Evolutionary conservation across 768 basidiomycete species (phyloP).

Genomic region (Mrakia frigida): DNA sequence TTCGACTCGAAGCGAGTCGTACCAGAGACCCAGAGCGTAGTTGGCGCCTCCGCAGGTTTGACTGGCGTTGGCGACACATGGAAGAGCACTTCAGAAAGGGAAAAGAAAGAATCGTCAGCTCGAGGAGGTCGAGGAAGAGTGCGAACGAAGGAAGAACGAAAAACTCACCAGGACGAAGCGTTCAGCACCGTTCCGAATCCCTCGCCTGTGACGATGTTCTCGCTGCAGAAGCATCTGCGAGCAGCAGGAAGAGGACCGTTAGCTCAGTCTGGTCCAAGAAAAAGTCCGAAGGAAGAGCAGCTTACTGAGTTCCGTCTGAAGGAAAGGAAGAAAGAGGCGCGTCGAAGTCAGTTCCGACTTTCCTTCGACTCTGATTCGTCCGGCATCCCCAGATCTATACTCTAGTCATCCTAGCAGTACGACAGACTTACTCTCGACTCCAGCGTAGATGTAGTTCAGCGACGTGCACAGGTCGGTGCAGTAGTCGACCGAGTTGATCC

Average conservation of each 20-base stretch:
- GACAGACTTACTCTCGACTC: background rate
- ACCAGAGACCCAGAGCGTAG: background rate
- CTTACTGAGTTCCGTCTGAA: background rate
- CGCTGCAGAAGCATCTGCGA: constrained; percentile 11
- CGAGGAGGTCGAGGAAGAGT: background rate
- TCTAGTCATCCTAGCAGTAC: no score
- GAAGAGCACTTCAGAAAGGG: background rate
- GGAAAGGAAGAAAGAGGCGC: background rate
- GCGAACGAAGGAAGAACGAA: no score
- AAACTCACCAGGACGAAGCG: background rate
- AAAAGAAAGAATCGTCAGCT: background rate
- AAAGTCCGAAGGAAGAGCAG: no score
- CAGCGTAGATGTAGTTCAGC: constrained; percentile 7
- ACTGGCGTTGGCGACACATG: background rate
- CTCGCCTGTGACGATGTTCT: background rate
- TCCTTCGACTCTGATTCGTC: no score
- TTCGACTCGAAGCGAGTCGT: background rate
- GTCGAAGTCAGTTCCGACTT: background rate
- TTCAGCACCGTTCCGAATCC: background rate
- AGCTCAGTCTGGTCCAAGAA: no score
- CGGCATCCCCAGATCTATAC: no score
- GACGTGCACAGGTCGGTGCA: constrained; percentile 3
- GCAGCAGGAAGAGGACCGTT: background rate
- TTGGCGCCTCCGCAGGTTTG: constrained; percentile 17
- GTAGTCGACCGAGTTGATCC: constrained; percentile 5